Base-by-base conservation (phyloP, 108 stramenopile species). In the Seminavis robusta region DNA sequence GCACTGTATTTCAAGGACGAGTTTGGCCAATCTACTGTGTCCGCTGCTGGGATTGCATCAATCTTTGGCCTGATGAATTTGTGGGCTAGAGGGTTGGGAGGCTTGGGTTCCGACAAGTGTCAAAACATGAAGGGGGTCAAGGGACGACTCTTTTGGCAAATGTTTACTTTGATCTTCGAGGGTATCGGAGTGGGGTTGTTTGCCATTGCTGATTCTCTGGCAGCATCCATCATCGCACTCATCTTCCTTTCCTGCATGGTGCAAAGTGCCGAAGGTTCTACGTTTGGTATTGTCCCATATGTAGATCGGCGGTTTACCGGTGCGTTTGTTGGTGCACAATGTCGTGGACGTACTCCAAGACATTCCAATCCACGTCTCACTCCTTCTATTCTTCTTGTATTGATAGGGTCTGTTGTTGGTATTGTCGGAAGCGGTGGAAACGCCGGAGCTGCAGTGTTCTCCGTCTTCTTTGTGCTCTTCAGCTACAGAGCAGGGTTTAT, bases 61-160 rank as follows among this genome's bases (percentile, higher is more conserved):
- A 74, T 92, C 38, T 94, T 87, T 56, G 85, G 85, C 21, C 82
- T 70, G 71, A 90, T 84, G 75, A 85, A 82, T 56, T 58, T 82
- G 44, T 86, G 82, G 51, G 80, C 84, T 21, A 71, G 80, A 41
- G 80, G 75, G 44, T 36, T 80, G 47, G 79, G 80, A 31, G 80
- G 80, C 47, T 80, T 56, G 59, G 0, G 52, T 15, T 72, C 66
- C 32, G 79, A 86, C 50, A 69, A 69, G 43, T 52, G 62, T 19
- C 37, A 33, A 28, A 74, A 67, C 59, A 47, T 52, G 24, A 61
- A 42, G 6, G 83, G 81, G 38, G 92, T 70, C 67, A 65, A 67
- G 3, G 80, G 80, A 45, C 83, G 86, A 53, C 43, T 82, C 46
- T 51, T 53, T 56, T 51, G 41, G 23, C 77, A 79, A 33, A 71